A percentile compares a stretch with the other conserved stretches of the same genome.
phyloP scores from a whole-genome alignment of 768 basidiomycete species.

The Mycena vulgaris region DNA sequence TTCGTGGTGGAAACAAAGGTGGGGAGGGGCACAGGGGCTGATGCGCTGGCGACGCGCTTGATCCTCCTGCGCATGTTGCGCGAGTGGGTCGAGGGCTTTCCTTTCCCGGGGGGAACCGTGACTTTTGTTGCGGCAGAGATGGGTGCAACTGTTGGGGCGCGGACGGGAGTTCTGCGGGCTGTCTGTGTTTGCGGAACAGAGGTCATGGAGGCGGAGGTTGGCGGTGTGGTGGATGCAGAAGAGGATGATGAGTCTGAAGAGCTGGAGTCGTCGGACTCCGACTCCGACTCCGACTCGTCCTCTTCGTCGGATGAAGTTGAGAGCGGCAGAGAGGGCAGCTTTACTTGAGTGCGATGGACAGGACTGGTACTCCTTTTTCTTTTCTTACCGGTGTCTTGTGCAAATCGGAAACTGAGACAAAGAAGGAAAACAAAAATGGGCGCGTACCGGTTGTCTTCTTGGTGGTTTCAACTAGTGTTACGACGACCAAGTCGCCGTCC shows the following conservation, averaged over 20 bases:
- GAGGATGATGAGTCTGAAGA: slow-evolving; percentile 50
- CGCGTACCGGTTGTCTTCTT: slow-evolving; percentile 20
- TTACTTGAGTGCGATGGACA: neutral
- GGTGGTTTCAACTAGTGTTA: slow-evolving; percentile 42
- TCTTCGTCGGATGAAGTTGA: slow-evolving; percentile 37
- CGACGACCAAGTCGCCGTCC: slow-evolving; percentile 64
- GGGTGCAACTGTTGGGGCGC: neutral
- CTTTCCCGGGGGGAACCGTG: slow-evolving; percentile 34
- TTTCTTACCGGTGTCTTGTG: slow-evolving; percentile 24
- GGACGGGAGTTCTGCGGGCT: neutral
- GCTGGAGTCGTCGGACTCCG: slow-evolving; percentile 40
- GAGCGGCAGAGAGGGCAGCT: slow-evolving; percentile 10
- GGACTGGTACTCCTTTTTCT: slow-evolving; percentile 33
- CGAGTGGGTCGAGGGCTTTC: slow-evolving; percentile 30
- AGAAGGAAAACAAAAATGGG: slow-evolving; percentile 11
- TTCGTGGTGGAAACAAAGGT: slow-evolving; percentile 34
- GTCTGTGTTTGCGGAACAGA: slow-evolving; percentile 18
- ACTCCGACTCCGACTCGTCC: slow-evolving; percentile 30
- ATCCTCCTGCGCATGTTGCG: slow-evolving; percentile 32
- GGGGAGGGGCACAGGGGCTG: slow-evolving; percentile 16
- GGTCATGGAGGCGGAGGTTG: slow-evolving; percentile 6
- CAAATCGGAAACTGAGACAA: slow-evolving; percentile 10
- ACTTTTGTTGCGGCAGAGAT: neutral
- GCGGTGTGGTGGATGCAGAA: slow-evolving; percentile 29
- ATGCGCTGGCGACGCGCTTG: slow-evolving; percentile 8